These are phyloP conservation scores for Colletotrichum neosansevieriae DNA, from an alignment of 2,329 filamentous ascomycete genomes.

Conservation along the genomic window DNA sequence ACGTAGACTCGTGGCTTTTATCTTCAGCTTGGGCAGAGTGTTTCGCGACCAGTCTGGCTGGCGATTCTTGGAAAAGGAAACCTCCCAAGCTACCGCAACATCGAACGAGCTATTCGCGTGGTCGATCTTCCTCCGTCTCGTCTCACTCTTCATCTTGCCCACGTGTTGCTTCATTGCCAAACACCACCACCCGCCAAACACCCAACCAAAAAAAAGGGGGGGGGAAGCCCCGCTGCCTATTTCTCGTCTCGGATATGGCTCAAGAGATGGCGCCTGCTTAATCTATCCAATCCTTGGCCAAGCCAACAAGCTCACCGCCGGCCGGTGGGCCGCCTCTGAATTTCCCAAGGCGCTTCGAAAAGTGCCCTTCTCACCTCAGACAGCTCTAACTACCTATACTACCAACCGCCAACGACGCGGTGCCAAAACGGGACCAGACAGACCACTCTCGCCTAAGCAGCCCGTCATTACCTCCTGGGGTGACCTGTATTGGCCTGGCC, in stretches of 20 bases:
- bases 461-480: neutral
- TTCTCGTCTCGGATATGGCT: neutral
- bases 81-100: too few species aligned
- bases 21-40: too few species aligned
- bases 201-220: too few species aligned
- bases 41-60: too few species aligned
- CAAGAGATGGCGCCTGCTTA: neutral
- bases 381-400: slow-evolving; percentile 1
- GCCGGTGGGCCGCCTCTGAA: neutral
- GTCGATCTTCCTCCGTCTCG: too few species aligned
- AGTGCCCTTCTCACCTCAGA: neutral
- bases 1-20: too few species aligned
- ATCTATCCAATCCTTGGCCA: neutral
- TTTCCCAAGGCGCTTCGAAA: neutral
- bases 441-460: neutral
- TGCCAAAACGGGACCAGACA: neutral
- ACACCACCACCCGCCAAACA: too few species aligned
- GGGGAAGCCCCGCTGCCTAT: neutral
- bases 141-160: neutral
- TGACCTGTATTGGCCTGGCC: slow-evolving; percentile 1
- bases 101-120: too few species aligned
- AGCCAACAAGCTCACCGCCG: neutral
- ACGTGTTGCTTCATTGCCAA: neutral
- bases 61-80: too few species aligned
- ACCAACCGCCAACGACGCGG: slow-evolving; percentile 12